Percentiles rank a stretch among this genome's conserved stretches.
phyloP scores from a whole-genome alignment of 2,329 filamentous ascomycete species.

The Davidsoniella eucalypti region DNA sequence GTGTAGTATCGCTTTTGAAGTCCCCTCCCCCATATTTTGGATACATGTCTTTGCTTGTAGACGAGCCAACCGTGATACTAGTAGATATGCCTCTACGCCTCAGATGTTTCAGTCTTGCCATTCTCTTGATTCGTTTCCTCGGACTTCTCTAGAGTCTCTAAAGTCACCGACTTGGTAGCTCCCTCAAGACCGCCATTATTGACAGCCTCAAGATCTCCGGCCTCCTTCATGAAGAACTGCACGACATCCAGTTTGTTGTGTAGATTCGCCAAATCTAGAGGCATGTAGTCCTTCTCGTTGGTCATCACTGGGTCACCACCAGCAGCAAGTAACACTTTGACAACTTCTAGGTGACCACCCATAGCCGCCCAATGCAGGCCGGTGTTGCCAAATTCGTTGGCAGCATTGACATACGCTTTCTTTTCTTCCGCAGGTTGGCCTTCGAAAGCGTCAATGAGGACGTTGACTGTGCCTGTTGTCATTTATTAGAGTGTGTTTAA shows the following conservation, averaged over 20 bases:
- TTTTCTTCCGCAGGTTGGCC: constrained; percentile 23
- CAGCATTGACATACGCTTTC: constrained; percentile 43
- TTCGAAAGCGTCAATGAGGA: constrained; percentile 28
- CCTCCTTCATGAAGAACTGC: constrained; percentile 39
- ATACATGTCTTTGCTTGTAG: not conserved
- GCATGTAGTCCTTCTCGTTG: constrained; percentile 73
- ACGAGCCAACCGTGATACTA: too few relatives aligned
- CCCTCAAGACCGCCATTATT: constrained; percentile 19
- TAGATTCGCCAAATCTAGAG: constrained; percentile 57
- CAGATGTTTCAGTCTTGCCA: not conserved
- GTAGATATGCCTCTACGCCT: too few relatives aligned
- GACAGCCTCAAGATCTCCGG: constrained; percentile 29
- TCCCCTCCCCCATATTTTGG: too few relatives aligned
- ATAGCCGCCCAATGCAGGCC: constrained; percentile 86
- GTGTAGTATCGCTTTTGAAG: constrained; percentile 2
- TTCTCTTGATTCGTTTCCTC: constrained; percentile 1
- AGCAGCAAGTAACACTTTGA: constrained; percentile 53
- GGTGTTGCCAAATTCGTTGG: constrained; percentile 77
- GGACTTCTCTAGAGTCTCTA: constrained; percentile 11
- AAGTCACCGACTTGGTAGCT: constrained; percentile 17
- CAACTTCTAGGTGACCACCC: constrained; percentile 68
- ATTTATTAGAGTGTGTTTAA: constrained; percentile 1
- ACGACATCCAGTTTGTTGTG: constrained; percentile 50
- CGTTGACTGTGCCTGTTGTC: constrained; percentile 27
- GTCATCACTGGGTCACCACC: constrained; percentile 64